Evolutionary conservation across 495 filamentous ascomycete species (phyloP).

Genomic region (Venustampulla echinocandica): DNA sequence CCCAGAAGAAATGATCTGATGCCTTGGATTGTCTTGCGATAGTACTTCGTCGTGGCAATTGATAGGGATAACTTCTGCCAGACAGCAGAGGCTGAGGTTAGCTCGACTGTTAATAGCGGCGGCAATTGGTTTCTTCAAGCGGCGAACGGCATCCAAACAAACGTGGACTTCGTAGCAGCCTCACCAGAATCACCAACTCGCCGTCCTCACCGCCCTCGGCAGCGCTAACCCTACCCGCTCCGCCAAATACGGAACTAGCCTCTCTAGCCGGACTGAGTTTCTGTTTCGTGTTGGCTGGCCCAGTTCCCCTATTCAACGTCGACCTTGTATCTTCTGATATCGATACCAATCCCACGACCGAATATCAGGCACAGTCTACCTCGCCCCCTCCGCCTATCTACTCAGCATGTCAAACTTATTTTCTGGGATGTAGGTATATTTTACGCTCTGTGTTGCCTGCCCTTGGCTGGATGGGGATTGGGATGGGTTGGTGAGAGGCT

Average conservation of each 20-base stretch:
- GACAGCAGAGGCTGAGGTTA: no score
- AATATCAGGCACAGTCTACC: not conserved
- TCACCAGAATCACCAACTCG: no score
- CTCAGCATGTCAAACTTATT: constrained; percentile 76
- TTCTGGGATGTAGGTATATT: constrained; percentile 64
- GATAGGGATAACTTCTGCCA: no score
- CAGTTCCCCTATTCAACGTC: not conserved
- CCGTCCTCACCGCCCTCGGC: constrained; percentile 1
- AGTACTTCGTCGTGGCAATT: no score
- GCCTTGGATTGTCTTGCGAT: no score
- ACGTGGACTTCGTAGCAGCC: no score
- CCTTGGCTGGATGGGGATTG: constrained; percentile 2
- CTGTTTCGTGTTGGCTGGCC: no score
- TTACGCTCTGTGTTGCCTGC: not conserved
- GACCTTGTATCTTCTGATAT: not conserved
- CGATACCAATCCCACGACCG: constrained; percentile 2
- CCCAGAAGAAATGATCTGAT: no score
- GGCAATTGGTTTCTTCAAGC: no score
- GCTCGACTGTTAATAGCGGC: no score
- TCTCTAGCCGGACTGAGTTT: no score
- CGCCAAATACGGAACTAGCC: no score
- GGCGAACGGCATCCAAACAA: not conserved
- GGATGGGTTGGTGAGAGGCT: not conserved
- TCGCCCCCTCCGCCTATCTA: not conserved
- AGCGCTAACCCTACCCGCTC: not conserved